phyloP scores from a whole-genome alignment of 176 grass and related monocot genomes.

The Triticum turgidum region DNA sequence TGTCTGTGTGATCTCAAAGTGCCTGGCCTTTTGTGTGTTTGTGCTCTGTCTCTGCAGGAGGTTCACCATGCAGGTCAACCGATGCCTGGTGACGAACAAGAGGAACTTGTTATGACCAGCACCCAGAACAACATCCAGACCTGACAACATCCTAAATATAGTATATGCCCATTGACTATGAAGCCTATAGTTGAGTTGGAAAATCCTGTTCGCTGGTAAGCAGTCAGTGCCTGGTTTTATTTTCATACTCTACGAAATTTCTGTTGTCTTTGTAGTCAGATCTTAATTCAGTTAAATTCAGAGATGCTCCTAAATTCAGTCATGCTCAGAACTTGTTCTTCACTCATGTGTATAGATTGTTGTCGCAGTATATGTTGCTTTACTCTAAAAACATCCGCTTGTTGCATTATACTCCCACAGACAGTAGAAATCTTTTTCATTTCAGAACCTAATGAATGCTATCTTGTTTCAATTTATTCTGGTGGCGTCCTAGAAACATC shows the following conservation, averaged over 20 bases:
- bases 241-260: background rate
- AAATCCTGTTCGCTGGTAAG: slow-evolving; percentile 86
- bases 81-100: slow-evolving; percentile 98
- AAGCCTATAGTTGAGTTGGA: slow-evolving; percentile 69
- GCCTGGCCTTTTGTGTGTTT: background rate
- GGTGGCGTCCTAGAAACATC: no score
- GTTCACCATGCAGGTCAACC: slow-evolving; percentile 83
- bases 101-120: slow-evolving; percentile 89
- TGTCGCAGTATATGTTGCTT: no score
- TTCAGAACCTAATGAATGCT: no score
- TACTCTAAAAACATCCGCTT: no score
- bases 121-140: slow-evolving; percentile 37
- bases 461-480: no score
- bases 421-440: no score
- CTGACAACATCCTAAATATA: slow-evolving; percentile 43
- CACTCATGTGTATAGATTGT: no score
- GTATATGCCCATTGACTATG: slow-evolving; percentile 68
- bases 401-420: no score
- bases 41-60: slow-evolving; percentile 50
- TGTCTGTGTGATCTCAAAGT: background rate
- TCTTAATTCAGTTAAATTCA: no score
- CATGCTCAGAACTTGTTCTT: no score
- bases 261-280: background rate
- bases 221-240: slow-evolving; percentile 2
- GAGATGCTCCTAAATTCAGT: no score